Evolutionary conservation across 305 asterid genomes (phyloP).

Genomic region (Withania somnifera): DNA sequence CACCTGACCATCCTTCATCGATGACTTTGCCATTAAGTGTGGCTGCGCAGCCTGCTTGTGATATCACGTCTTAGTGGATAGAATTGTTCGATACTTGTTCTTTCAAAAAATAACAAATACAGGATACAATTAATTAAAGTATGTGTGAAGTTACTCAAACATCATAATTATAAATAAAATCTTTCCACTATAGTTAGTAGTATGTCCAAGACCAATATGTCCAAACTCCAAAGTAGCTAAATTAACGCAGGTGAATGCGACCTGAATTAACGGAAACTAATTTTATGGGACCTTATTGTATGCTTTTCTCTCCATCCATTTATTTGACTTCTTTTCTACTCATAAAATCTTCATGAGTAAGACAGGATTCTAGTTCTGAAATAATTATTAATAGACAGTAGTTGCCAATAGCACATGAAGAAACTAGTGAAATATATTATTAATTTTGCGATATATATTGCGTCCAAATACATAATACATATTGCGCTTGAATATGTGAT

Average conservation of each 20-base stretch:
- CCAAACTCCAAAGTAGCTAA: background rate
- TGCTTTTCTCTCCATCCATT: background rate
- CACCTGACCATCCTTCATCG: no score
- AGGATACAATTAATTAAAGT: background rate
- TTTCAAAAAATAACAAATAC: background rate
- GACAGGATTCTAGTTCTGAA: background rate
- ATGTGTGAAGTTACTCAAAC: background rate
- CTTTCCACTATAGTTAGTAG: background rate
- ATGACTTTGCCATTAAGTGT: no score
- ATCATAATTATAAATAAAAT: background rate
- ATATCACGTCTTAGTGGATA: background rate
- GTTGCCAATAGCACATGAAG: no score
- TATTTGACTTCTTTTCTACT: background rate
- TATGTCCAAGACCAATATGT: background rate
- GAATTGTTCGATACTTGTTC: background rate
- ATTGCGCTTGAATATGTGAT: no score
- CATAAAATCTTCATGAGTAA: background rate
- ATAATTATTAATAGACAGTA: background rate
- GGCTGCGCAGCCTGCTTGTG: background rate
- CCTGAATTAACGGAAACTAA: background rate
- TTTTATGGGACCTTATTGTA: background rate
- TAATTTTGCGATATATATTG: no score
- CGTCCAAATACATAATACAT: no score
- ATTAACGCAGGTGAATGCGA: constrained; percentile 1
- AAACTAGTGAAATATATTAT: no score